These are phyloP conservation scores for Lactarius psammicola DNA, from an alignment of 768 basidiomycete genomes.

Conservation along the genomic window DNA sequence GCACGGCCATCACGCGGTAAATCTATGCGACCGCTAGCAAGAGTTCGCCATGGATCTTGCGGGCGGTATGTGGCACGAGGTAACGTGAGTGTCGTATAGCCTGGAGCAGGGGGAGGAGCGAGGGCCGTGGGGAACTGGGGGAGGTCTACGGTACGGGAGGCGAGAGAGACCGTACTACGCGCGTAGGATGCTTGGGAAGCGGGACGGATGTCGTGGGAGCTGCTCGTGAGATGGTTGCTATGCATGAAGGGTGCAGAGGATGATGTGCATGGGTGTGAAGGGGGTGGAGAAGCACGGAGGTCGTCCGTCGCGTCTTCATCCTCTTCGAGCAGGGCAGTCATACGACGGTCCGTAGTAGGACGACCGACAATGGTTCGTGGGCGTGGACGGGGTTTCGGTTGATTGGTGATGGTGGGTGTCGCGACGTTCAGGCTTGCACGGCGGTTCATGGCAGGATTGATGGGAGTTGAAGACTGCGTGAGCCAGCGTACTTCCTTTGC, in stretches of 20 bases:
- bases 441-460: constrained; percentile 19
- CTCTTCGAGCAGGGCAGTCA: constrained; percentile 43
- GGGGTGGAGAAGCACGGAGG: constrained; percentile 5
- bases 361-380: constrained; percentile 27
- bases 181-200: constrained; percentile 19
- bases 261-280: constrained; percentile 25
- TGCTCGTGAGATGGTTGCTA: constrained; percentile 10
- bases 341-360: constrained; percentile 33
- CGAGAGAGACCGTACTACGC: constrained; percentile 12
- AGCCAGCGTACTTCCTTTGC: constrained; percentile 68
- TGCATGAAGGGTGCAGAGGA: constrained; percentile 26
- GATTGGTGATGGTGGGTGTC: background rate
- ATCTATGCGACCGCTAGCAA: constrained; percentile 57
- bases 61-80: constrained; percentile 47
- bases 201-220: constrained; percentile 13
- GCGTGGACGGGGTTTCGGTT: constrained; percentile 26
- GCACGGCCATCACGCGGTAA: constrained; percentile 74
- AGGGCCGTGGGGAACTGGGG: constrained; percentile 36
- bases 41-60: constrained; percentile 37
- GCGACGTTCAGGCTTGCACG: constrained; percentile 15
- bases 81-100: constrained; percentile 45
- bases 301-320: constrained; percentile 38
- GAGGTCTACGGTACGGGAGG: constrained; percentile 33
- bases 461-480: constrained; percentile 39
- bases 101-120: constrained; percentile 26